Evolutionary conservation across 345 rosid genomes (phyloP).

Genomic region (Chamaenerion angustifolium): DNA sequence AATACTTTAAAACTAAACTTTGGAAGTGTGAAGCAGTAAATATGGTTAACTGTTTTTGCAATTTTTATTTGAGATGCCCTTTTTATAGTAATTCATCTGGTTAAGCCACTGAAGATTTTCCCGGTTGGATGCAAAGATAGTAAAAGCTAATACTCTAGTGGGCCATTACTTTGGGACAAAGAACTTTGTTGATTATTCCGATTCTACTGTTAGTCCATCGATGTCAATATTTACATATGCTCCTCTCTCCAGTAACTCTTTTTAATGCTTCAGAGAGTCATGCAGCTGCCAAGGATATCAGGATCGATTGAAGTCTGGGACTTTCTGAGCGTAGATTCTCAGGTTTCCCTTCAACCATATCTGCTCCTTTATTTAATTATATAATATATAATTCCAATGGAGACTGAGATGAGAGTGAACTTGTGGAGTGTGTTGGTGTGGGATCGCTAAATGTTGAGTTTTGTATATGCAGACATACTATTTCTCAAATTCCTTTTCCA

Average conservation of each 20-base stretch:
- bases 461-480: slow-evolving; percentile 67
- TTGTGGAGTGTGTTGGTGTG: neutral
- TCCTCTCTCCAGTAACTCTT: slow-evolving; percentile 2
- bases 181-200: neutral
- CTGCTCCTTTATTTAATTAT: no score
- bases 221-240: neutral
- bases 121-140: no score
- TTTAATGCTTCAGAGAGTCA: slow-evolving; percentile 46
- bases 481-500: slow-evolving; percentile 89
- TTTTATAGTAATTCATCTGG: no score
- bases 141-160: no score
- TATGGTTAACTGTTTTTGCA: no score
- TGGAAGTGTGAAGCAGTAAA: no score
- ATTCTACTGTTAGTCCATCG: neutral
- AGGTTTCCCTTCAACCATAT: slow-evolving; percentile 29
- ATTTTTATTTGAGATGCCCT: no score
- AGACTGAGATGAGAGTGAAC: neutral
- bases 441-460: slow-evolving; percentile 5
- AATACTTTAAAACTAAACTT: no score
- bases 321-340: slow-evolving; percentile 94
- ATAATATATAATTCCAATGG: no score
- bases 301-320: slow-evolving; percentile 99
- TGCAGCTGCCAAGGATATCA: slow-evolving; percentile 83
- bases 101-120: no score
- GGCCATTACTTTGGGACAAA: no score